These are phyloP conservation scores for Canavalia gladiata DNA, from an alignment of 306 rosid genomes.

Conservation along the genomic window DNA sequence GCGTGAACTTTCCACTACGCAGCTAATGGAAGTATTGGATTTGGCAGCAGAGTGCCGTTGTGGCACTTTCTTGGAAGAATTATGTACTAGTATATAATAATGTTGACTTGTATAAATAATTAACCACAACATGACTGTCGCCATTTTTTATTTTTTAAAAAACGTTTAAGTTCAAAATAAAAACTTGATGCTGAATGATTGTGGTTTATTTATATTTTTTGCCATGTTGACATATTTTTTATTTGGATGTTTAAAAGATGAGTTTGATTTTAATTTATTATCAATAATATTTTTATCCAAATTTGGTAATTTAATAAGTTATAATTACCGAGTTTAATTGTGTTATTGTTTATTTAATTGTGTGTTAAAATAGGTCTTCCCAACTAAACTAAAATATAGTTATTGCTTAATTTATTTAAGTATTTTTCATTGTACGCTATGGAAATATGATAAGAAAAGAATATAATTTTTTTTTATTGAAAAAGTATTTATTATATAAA, in stretches of 20 bases:
- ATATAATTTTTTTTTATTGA: too few relatives aligned
- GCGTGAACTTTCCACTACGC: constrained; percentile 54
- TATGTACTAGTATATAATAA: background rate
- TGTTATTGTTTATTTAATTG: background rate
- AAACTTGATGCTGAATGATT: background rate
- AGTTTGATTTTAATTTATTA: too few relatives aligned
- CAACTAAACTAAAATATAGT: too few relatives aligned
- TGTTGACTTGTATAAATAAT: background rate
- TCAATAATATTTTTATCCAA: too few relatives aligned
- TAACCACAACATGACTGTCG: background rate
- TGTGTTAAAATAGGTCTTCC: background rate
- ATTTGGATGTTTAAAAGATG: background rate
- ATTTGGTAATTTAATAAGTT: too few relatives aligned
- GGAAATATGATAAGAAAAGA: too few relatives aligned
- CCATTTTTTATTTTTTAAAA: background rate
- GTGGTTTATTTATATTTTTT: background rate
- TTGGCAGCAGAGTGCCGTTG: constrained; percentile 50
- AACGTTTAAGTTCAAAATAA: background rate
- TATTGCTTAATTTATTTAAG: too few relatives aligned
- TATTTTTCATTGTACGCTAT: too few relatives aligned
- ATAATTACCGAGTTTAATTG: background rate
- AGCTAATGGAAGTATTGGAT: constrained; percentile 46
- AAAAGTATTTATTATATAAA: background rate
- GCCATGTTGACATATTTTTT: background rate
- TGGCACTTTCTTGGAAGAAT: constrained; percentile 33